Evolutionary conservation across 495 filamentous ascomycete species (phyloP), one percentile per base, ranked within the genome.

Genomic region (Penicillium pulvis): DNA sequence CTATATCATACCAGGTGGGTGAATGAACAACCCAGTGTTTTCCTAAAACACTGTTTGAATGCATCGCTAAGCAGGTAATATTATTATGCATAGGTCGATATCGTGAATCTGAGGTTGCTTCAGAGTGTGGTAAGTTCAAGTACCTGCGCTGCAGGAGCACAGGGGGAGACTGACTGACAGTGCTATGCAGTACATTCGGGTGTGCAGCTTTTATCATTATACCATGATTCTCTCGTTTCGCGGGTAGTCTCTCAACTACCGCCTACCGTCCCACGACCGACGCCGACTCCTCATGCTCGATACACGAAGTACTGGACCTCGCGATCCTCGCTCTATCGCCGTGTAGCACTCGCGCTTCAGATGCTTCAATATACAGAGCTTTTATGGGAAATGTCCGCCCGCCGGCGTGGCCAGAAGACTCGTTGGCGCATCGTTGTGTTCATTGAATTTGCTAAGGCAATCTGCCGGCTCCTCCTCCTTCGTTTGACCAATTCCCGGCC

Each of bases 321-420:
- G 51, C 87, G 85, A 61, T 91, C 86, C 48, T 81, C 84, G 14
- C 71, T 90, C 39, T 97, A 97, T 70, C 83, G 86, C 49, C 81
- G 87, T 36, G 81, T 93, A 53, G 91, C 94, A 43, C 78, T 91
- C 50, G 74, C 90, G 20, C 80, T 98, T 39, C 90, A 93, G 68
- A 90, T 94, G 71, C 87, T 97, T 45, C 90, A 92, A 60, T 98
- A 97, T 68, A 95, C 92, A 1, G 92, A 98, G 71, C 69, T 97
- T 35, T 74, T 97, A 47, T 87, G 90, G 82, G 87, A 98, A 73
- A 89, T 89, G 86, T 80, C 88, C 9, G 93, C 93, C 33, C 93
- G 95, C 71, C 83, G 92, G 41, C 85, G 86, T 56, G 88, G 91
- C 35, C 90, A 98, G 73, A 89, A 85, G 66, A 74, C 87, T 41